Evolutionary conservation across 352 stramenopile genomes (phyloP), one percentile per base, ranked within the genome.

Genomic region (Phytopythium oedochilum): DNA sequence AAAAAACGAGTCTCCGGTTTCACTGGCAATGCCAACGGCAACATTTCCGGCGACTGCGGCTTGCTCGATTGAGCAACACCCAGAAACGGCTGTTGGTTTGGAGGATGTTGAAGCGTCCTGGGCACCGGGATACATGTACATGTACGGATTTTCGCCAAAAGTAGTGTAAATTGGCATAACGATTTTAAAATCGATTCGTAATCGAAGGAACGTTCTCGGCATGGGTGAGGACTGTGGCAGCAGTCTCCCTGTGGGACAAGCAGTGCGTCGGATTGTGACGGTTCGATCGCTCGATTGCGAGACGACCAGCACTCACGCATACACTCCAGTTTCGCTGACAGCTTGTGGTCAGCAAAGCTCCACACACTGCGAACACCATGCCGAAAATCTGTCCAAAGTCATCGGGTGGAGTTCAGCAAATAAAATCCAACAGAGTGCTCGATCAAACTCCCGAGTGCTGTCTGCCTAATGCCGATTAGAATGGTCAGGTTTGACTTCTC

Each of bases 181-280:
- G n/a, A n/a, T n/a, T n/a, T n/a, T n/a, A n/a, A n/a, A n/a, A n/a
- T n/a, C n/a, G n/a, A n/a, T n/a, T n/a, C n/a, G n/a, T n/a, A n/a
- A n/a, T n/a, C n/a, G n/a, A 7, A 28, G 42, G 42, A 48, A 48
- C 42, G 25, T 48, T 48, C 42, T 28, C 42, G 22, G 42, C 42
- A 31, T 22, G 4, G 15, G 3, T n/a, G 7, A 18, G 25, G 42
- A 28, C 25, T 28, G 42, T 48, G 42, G 42, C 22, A 18, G 42
- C 11, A 48, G 42, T 22, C 3, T 31, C 14, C 0, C n/a, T 32
- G 22, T 48, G 42, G 20, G 42, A 48, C 42, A 48, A 43, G 22
- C 22, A 8, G 10, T 28, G n/a, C 42, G 42, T 48, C 20, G 5
- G 22, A 22, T 48, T 48, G 42, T 48, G 42, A 15, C 18, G 29